Evolutionary conservation across 805 yeast genomes (phyloP).

Genomic region (Nakazawaea wyomingensis): DNA sequence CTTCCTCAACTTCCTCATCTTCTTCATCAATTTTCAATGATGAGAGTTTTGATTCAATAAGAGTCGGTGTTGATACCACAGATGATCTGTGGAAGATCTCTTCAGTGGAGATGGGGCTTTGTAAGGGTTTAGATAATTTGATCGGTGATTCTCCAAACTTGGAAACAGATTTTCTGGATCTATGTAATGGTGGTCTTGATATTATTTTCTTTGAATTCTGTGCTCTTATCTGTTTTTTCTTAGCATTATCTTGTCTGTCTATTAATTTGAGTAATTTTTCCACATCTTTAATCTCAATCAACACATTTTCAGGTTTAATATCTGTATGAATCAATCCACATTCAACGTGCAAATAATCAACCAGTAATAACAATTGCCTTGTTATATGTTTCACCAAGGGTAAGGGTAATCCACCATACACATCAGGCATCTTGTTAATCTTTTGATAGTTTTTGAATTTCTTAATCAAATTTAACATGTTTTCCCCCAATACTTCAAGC

Average conservation of each 20-base stretch:
- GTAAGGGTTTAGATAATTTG: slow-evolving; percentile 43
- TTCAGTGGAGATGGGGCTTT: slow-evolving; percentile 34
- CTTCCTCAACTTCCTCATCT: slow-evolving; percentile 5
- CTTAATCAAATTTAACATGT: slow-evolving; percentile 43
- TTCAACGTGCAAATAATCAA: slow-evolving; percentile 52
- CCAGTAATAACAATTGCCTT: slow-evolving; percentile 47
- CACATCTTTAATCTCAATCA: slow-evolving; percentile 50
- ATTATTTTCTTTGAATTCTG: background rate
- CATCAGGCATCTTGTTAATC: slow-evolving; percentile 27
- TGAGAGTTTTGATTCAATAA: slow-evolving; percentile 1
- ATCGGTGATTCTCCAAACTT: slow-evolving; percentile 25
- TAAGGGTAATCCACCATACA: slow-evolving; percentile 51
- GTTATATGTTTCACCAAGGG: slow-evolving; percentile 50
- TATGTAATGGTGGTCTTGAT: slow-evolving; percentile 11
- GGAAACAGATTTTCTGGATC: slow-evolving; percentile 16
- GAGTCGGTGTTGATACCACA: slow-evolving; percentile 10
- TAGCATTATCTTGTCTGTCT: slow-evolving; percentile 26
- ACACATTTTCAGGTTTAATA: slow-evolving; percentile 68
- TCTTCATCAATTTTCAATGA: slow-evolving; percentile 26
- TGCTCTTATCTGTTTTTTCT: background rate
- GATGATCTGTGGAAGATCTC: slow-evolving; percentile 13
- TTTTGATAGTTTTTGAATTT: slow-evolving; percentile 38
- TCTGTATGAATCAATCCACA: slow-evolving; percentile 73
- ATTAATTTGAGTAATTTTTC: slow-evolving; percentile 42
- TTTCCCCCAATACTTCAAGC: slow-evolving; percentile 61